Conservation (phyloP, 345 rosid genomes). For the Moricandia arvensis region DNA sequence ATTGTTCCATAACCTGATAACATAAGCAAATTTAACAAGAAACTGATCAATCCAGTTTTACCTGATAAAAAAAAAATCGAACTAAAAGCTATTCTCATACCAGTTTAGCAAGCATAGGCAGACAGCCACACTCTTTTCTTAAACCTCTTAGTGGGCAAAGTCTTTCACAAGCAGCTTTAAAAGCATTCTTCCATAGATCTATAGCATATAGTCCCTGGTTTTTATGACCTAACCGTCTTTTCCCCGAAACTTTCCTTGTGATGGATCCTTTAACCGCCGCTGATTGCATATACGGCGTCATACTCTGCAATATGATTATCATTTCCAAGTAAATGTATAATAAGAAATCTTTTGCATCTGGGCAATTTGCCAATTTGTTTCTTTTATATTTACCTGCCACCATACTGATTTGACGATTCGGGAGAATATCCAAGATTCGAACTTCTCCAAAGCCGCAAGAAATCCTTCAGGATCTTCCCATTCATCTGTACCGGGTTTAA, state of each 20-base stretch:
- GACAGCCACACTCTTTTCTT: slow-evolving; percentile 90
- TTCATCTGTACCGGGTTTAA: slow-evolving; percentile 38
- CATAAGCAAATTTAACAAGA: slow-evolving; percentile 12
- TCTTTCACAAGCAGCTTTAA: slow-evolving; percentile 85
- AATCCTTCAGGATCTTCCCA: slow-evolving; percentile 68
- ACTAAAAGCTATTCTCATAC: slow-evolving; percentile 39
- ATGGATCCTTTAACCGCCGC: slow-evolving; percentile 58
- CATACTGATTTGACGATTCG: slow-evolving; percentile 82
- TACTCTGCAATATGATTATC: slow-evolving; percentile 48
- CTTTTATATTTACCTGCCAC: slow-evolving; percentile 76
- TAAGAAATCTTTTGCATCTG: background rate
- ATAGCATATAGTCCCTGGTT: slow-evolving; percentile 70
- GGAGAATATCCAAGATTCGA: slow-evolving; percentile 89
- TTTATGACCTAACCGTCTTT: slow-evolving; percentile 53
- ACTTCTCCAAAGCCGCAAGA: slow-evolving; percentile 64
- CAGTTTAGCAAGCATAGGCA: slow-evolving; percentile 74
- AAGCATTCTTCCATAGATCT: slow-evolving; percentile 90
- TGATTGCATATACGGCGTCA: slow-evolving; percentile 89
- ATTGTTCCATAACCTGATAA: slow-evolving; percentile 82
- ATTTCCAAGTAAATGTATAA: background rate
- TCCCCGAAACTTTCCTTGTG: slow-evolving; percentile 54
- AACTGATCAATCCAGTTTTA: background rate
- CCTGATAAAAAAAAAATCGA: background rate
- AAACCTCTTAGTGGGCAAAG: slow-evolving; percentile 84
- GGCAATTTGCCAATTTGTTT: background rate